These are phyloP conservation scores for Funneliformis caledonium DNA, from an alignment of 371 early-diverging fungal genomes.

Conservation along the genomic window DNA sequence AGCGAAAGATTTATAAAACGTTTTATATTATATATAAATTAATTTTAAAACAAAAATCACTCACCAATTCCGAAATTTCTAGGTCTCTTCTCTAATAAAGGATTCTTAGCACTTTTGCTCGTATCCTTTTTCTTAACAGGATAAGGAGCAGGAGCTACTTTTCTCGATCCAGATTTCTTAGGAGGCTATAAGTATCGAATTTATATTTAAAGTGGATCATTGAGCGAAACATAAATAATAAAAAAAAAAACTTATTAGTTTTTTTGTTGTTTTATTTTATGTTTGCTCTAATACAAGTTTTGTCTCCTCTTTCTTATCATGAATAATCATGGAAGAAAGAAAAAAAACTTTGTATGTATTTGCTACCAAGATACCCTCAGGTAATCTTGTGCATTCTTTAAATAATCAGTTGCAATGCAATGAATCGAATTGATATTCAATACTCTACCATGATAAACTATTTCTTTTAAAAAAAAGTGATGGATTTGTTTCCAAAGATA, in stretches of 20 bases:
- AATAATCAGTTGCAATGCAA: background rate
- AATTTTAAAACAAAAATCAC: background rate
- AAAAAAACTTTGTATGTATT: background rate
- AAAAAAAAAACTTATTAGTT: conserved; percentile 1
- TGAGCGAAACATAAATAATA: conserved; percentile 19
- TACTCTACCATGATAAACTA: background rate
- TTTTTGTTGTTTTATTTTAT: background rate
- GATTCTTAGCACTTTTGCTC: conserved; percentile 80
- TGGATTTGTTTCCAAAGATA: too few species aligned
- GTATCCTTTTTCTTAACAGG: conserved; percentile 72
- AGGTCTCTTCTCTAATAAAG: conserved; percentile 91
- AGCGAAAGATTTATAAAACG: background rate
- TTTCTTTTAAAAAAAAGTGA: too few species aligned
- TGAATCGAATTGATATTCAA: background rate
- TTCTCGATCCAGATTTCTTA: conserved; percentile 57
- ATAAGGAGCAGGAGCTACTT: conserved; percentile 93
- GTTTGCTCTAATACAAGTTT: conserved; percentile 29
- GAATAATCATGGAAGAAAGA: background rate
- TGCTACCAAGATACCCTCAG: background rate
- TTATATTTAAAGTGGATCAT: conserved; percentile 7
- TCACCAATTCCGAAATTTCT: conserved; percentile 93
- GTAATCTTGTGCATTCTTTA: background rate
- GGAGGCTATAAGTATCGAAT: conserved; percentile 2
- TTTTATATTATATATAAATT: background rate
- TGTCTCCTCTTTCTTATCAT: background rate